Evolutionary conservation across 768 basidiomycete species (phyloP).

Genomic region (Mycena crocata): DNA sequence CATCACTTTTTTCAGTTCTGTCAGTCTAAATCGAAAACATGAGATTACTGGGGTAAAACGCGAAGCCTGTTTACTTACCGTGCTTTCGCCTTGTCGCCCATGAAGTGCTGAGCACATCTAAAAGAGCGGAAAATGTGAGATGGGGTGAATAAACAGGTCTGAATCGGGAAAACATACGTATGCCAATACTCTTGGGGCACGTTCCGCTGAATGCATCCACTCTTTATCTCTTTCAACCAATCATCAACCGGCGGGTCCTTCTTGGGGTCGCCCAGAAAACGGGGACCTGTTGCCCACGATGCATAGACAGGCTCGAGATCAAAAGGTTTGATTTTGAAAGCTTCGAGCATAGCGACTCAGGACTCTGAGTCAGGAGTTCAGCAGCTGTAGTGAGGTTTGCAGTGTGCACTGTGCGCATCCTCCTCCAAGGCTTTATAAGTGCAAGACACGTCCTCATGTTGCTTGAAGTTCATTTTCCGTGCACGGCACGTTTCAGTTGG

Average conservation of each 20-base stretch:
- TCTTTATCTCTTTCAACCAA: slow-evolving; percentile 79
- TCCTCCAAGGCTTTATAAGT: slow-evolving; percentile 14
- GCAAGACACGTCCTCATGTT: slow-evolving; percentile 12
- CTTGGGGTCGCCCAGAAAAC: slow-evolving; percentile 75
- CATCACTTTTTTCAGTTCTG: slow-evolving; percentile 80
- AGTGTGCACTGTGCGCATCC: no score
- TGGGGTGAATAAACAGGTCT: no score
- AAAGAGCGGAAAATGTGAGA: not conserved
- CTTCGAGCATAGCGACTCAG: slow-evolving; percentile 67
- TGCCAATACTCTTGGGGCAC: slow-evolving; percentile 88
- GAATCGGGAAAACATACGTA: slow-evolving; percentile 41
- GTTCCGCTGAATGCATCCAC: slow-evolving; percentile 76
- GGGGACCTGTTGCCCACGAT: slow-evolving; percentile 74
- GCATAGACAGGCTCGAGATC: slow-evolving; percentile 77
- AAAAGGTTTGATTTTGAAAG: slow-evolving; percentile 84
- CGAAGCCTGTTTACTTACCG: slow-evolving; percentile 47
- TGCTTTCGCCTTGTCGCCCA: slow-evolving; percentile 76
- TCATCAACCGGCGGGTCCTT: slow-evolving; percentile 77
- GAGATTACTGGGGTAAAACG: not conserved
- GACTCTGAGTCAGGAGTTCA: no score
- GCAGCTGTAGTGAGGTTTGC: no score
- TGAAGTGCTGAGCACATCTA: slow-evolving; percentile 78
- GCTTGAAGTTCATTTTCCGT: not conserved
- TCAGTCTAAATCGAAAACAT: slow-evolving; percentile 55
- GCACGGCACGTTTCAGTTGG: slow-evolving; percentile 22